phyloP scores from a whole-genome alignment of 345 rosid genomes.

The Salix purpurea region DNA sequence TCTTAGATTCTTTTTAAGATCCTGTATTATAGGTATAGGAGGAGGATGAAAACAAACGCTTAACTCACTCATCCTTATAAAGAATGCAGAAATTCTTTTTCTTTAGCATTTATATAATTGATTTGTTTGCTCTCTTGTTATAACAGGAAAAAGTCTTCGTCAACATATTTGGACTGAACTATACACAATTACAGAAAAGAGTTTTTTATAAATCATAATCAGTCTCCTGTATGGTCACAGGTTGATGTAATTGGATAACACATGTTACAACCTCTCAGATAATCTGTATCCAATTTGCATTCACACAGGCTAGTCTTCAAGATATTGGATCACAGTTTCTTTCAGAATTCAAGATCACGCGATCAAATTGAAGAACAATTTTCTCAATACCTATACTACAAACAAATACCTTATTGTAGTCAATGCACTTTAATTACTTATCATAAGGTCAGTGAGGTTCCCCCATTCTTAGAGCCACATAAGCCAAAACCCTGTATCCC shows the following conservation, averaged over 20 bases:
- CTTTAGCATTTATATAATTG: not conserved
- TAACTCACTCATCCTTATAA: not conserved
- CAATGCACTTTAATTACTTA: slow-evolving; percentile 6
- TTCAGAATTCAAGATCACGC: slow-evolving; percentile 1
- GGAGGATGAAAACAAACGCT: not conserved
- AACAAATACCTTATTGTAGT: slow-evolving; percentile 5
- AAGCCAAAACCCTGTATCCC: slow-evolving; percentile 75
- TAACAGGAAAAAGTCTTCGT: not conserved
- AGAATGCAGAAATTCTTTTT: not conserved
- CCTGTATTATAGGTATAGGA: not conserved
- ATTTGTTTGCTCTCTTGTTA: not conserved
- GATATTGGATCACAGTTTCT: not conserved
- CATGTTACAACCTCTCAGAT: not conserved
- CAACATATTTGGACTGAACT: not conserved
- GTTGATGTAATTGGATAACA: slow-evolving; percentile 6
- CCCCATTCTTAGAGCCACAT: slow-evolving; percentile 55
- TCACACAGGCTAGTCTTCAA: not conserved
- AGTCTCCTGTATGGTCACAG: not conserved
- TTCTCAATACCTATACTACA: not conserved
- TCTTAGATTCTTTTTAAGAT: not conserved
- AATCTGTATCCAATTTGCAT: slow-evolving; percentile 14
- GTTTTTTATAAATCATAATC: not conserved
- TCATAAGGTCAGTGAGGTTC: slow-evolving; percentile 31
- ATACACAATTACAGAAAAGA: not conserved
- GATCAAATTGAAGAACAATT: slow-evolving; percentile 1